phyloP scores from a whole-genome alignment of 305 asterid genomes.

The Plantago coronopus region DNA sequence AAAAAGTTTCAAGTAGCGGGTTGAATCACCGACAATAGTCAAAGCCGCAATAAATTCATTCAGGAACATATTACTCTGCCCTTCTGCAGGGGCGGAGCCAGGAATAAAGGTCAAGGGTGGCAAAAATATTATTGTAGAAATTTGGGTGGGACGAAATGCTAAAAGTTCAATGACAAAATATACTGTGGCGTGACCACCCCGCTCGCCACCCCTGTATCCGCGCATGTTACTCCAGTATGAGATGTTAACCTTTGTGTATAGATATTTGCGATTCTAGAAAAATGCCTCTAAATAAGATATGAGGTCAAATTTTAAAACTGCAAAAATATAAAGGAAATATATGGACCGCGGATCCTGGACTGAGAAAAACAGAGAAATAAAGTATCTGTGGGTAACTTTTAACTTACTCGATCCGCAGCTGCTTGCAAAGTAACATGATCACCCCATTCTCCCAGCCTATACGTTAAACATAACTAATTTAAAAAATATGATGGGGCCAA shows the following conservation, averaged over 20 bases:
- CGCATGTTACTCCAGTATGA: too few species aligned
- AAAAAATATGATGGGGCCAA: constrained; percentile 8
- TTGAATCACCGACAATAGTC: neutral
- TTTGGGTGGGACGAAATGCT: too few species aligned
- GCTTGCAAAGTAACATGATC: constrained; percentile 98
- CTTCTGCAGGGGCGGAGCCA: too few species aligned
- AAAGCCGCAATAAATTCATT: neutral
- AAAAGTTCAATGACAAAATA: too few species aligned
- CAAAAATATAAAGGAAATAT: neutral
- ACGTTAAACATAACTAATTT: constrained; percentile 20
- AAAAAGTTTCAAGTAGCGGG: neutral
- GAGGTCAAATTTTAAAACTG: too few species aligned
- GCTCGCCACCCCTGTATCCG: too few species aligned
- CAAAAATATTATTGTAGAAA: too few species aligned
- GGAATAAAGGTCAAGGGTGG: too few species aligned
- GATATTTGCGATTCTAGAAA: too few species aligned
- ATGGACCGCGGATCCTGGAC: neutral
- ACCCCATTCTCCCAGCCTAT: constrained; percentile 91
- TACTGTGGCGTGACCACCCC: too few species aligned
- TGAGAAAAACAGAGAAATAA: neutral
- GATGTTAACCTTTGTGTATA: too few species aligned
- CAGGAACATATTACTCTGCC: neutral
- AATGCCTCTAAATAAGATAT: too few species aligned
- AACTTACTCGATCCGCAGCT: constrained; percentile 87
- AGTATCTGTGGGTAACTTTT: neutral